Conservation (phyloP, 1,284 basidiomycete genomes). For the Ganoderma leucocontextum region DNA sequence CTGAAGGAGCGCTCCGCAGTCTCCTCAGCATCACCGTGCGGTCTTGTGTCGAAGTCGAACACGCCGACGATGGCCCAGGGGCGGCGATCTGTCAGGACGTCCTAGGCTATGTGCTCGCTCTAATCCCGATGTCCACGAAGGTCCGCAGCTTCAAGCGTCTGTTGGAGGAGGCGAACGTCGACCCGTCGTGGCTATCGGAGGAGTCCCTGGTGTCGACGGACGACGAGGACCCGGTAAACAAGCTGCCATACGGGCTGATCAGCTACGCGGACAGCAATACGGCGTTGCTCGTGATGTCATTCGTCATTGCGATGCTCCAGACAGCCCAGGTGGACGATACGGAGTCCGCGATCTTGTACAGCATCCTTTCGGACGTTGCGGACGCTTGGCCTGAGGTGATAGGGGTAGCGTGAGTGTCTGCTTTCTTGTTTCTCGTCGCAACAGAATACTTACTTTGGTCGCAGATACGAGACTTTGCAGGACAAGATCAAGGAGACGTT, state of each 20-base stretch:
- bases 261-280: constrained; percentile 70
- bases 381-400: constrained; percentile 76
- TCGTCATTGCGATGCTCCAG: constrained; percentile 78
- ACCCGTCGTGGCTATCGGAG: constrained; percentile 55
- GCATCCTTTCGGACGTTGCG: constrained; percentile 80
- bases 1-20: constrained; percentile 64
- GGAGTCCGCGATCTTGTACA: constrained; percentile 85
- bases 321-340: constrained; percentile 84
- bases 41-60: constrained; percentile 49
- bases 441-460: constrained; percentile 21
- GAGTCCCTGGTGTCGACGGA: constrained; percentile 46
- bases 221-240: constrained; percentile 59
- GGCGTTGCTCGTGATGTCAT: constrained; percentile 79
- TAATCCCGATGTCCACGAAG: constrained; percentile 76
- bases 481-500: constrained; percentile 84
- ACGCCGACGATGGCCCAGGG: constrained; percentile 47
- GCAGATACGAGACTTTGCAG: constrained; percentile 81
- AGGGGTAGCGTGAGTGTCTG: constrained; percentile 70
- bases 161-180: constrained; percentile 67
- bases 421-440: constrained; percentile 11
- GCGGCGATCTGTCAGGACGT: constrained; percentile 63
- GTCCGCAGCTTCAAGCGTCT: constrained; percentile 63
- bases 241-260: constrained; percentile 66
- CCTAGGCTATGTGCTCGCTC: constrained; percentile 83
- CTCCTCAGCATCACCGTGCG: constrained; percentile 65